Evolutionary conservation across 352 stramenopile species (phyloP).

Genomic region (Globisporangium polare): DNA sequence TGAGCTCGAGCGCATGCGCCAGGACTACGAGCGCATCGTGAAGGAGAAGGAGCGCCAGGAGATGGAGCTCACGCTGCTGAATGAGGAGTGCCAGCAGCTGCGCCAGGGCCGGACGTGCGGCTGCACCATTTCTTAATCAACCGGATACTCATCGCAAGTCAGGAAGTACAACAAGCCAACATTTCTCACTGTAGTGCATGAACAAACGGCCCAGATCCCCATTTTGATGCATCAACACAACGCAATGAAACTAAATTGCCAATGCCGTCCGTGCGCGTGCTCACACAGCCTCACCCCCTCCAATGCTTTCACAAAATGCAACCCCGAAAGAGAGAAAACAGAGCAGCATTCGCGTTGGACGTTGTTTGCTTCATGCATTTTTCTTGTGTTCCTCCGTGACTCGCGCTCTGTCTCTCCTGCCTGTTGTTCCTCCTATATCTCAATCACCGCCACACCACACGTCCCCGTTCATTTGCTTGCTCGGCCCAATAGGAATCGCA

Average conservation of each 20-base stretch:
- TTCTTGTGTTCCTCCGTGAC: not conserved
- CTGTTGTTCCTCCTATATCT: conserved; percentile 1
- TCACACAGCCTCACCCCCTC: too few species aligned
- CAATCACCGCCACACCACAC: not conserved
- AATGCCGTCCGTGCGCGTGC: too few species aligned
- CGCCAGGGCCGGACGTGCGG: conserved; percentile 64
- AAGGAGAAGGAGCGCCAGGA: conserved; percentile 82
- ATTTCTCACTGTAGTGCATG: not conserved
- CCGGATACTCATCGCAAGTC: too few species aligned
- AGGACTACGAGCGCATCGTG: conserved; percentile 64
- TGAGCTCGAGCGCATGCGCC: conserved; percentile 61
- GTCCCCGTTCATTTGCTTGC: not conserved
- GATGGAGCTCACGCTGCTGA: conserved; percentile 74
- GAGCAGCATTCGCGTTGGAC: not conserved
- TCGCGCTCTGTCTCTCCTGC: not conserved
- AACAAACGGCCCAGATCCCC: not conserved
- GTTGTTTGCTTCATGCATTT: not conserved
- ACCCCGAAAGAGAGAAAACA: too few species aligned
- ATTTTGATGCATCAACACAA: not conserved
- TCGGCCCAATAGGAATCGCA: not conserved
- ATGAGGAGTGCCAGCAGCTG: conserved; percentile 74
- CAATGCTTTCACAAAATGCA: too few species aligned
- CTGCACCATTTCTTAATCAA: conserved; percentile 61
- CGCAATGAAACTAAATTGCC: not conserved
- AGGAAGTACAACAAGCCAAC: not conserved